Evolutionary conservation across 2,329 filamentous ascomycete genomes (phyloP), one percentile per base, ranked within the genome.

Genomic region (Ceratocystis lukuohia): DNA sequence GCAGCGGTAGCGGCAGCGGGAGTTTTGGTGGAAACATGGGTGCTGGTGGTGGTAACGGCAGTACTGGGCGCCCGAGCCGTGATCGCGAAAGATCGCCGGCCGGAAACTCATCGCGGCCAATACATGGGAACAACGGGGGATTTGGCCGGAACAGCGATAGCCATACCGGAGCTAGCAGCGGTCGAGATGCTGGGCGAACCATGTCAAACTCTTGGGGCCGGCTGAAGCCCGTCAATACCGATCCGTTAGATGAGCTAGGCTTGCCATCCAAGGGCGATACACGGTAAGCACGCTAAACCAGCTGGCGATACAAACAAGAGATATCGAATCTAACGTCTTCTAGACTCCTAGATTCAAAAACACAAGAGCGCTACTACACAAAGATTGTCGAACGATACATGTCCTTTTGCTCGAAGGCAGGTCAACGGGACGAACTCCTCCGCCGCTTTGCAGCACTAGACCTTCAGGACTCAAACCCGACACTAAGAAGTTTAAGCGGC

Each of bases 221-320:
- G 69, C 78, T 95, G 69, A 91, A 88, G 74, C 87, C 89, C 12
- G 82, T 87, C 68, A 84, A 87, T 57, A 78, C 85, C 67, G 91
- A 96, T 74, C 84, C 89, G 15, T 79, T 97, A 33, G 89, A 95
- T 71, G 82, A 80, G 68, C 88, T 95, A 70, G 92, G 93, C 1
- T 81, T 96, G 70, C 90, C 90, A 3, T 96, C 91, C 1, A 96
- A 96, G 73, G 93, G 93, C 64, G 93, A 97, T 75, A 88, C 82
- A 61, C 87, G 88, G 91, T 93, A 79, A 48, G 73, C 67, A 30
- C 5, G 17, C 12, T 33, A 17, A 17, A 41, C 2, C 10, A 37
- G 33, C 44, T 61, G 0, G 44, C 25, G 10, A 10, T 1, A 28
- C 22, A 41, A 67, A 65, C 44, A 33, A 3, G 1, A 37, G 4